phyloP scores from a whole-genome alignment of 148 eudicot species.

The Polygonum aviculare region DNA sequence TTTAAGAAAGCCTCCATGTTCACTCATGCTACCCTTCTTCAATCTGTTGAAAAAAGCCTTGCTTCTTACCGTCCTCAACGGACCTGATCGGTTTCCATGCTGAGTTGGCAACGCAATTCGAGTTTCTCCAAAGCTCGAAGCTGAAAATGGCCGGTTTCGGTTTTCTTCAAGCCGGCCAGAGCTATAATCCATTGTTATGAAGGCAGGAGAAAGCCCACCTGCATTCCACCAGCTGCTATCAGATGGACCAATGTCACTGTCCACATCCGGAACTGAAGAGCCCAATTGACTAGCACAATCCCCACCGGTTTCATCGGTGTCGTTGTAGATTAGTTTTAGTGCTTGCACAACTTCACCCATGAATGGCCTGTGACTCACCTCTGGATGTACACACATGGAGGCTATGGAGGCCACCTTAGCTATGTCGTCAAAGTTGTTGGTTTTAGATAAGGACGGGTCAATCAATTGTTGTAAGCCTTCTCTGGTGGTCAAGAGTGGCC shows the following conservation, averaged over 20 bases:
- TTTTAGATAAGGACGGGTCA: slow-evolving; percentile 61
- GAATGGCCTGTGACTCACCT: slow-evolving; percentile 93
- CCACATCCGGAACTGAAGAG: slow-evolving; percentile 69
- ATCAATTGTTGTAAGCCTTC: slow-evolving; percentile 79
- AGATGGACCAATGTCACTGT: slow-evolving; percentile 64
- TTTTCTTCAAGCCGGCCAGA: slow-evolving; percentile 71
- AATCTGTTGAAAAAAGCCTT: slow-evolving; percentile 49
- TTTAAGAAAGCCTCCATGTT: slow-evolving; percentile 49
- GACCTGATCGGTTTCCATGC: slow-evolving; percentile 89
- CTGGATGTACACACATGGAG: slow-evolving; percentile 94
- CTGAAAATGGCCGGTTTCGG: slow-evolving; percentile 63
- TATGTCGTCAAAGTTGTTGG: slow-evolving; percentile 66
- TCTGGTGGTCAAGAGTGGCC: slow-evolving; percentile 60
- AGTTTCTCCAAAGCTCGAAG: slow-evolving; percentile 44
- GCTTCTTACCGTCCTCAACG: slow-evolving; percentile 64
- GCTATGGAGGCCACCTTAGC: slow-evolving; percentile 93
- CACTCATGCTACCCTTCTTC: slow-evolving; percentile 80
- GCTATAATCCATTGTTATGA: slow-evolving; percentile 93
- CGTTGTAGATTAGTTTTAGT: slow-evolving; percentile 74
- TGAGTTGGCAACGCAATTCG: slow-evolving; percentile 39
- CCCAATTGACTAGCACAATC: slow-evolving; percentile 63
- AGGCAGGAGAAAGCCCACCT: slow-evolving; percentile 55
- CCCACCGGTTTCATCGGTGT: slow-evolving; percentile 56
- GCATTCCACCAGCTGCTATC: slow-evolving; percentile 97
- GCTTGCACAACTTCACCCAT: slow-evolving; percentile 99